phyloP scores from a whole-genome alignment of 2,329 filamentous ascomycete genomes.

The Fusarium aywerte region DNA sequence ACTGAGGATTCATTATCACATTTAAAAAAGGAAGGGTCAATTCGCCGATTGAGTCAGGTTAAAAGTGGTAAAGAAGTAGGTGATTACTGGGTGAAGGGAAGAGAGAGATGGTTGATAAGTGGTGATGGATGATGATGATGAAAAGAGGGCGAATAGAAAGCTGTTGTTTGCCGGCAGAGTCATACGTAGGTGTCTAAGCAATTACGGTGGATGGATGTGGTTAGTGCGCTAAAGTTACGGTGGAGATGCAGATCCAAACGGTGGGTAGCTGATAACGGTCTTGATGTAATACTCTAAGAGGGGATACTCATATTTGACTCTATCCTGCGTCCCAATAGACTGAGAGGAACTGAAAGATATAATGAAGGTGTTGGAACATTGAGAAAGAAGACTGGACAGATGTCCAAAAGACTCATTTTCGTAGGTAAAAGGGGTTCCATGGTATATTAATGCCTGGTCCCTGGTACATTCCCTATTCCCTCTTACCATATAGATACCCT shows the following conservation, averaged over 20 bases:
- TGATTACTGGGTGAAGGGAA: constrained; percentile 1
- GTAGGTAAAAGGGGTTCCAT: too few species aligned
- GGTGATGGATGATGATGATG: constrained; percentile 38
- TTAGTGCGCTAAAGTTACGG: constrained; percentile 15
- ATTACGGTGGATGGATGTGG: constrained; percentile 26
- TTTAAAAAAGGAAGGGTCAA: not conserved
- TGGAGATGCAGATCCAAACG: constrained; percentile 12
- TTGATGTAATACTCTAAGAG: not conserved
- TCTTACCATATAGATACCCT: not conserved
- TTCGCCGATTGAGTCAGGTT: constrained; percentile 37
- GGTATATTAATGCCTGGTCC: too few species aligned
- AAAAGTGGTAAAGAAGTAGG: not conserved
- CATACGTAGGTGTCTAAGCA: constrained; percentile 7
- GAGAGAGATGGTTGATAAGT: not conserved
- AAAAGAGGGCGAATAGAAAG: constrained; percentile 33
- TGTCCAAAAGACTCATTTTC: too few species aligned
- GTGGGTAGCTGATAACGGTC: not conserved
- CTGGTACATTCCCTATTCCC: too few species aligned
- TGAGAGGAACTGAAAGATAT: too few species aligned
- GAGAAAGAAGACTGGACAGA: too few species aligned
- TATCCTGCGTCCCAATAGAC: too few species aligned
- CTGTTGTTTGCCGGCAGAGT: constrained; percentile 39
- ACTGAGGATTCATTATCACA: constrained; percentile 40
- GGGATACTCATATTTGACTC: not conserved
- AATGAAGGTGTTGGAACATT: too few species aligned